Conservation (phyloP, 2,329 filamentous ascomycete species). For the Lasiodiplodia theobromae region DNA sequence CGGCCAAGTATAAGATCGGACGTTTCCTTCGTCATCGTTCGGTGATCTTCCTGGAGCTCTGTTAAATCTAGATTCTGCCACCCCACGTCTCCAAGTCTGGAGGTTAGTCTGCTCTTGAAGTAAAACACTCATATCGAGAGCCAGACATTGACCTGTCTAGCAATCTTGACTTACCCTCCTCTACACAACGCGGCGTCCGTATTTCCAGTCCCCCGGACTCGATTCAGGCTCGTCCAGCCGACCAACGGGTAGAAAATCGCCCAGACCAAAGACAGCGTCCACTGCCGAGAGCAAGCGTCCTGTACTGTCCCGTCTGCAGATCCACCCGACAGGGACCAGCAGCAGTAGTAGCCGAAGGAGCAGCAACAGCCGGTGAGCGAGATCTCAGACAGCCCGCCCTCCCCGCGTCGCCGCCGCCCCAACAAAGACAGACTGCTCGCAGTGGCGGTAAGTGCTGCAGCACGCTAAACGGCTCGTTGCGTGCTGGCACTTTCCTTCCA, state of each 20-base stretch:
- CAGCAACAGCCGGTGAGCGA: slow-evolving; percentile 2
- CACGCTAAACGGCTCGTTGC: slow-evolving; percentile 14
- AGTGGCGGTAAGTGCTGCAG: slow-evolving; percentile 23
- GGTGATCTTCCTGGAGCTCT: neutral
- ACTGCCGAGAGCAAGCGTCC: slow-evolving; percentile 15
- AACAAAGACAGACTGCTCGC: slow-evolving; percentile 21
- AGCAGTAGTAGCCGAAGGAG: neutral
- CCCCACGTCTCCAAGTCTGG: neutral
- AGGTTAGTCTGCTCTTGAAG: neutral
- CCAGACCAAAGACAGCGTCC: neutral
- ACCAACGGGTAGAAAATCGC: slow-evolving; percentile 12
- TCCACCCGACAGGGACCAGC: slow-evolving; percentile 17
- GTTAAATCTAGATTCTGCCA: slow-evolving; percentile 15
- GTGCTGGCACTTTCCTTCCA: neutral
- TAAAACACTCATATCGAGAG: neutral
- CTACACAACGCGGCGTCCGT: neutral
- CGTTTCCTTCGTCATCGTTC: slow-evolving; percentile 4
- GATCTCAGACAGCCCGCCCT: slow-evolving; percentile 24
- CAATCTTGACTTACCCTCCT: neutral
- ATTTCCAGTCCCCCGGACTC: neutral
- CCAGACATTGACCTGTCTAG: neutral
- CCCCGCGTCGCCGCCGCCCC: slow-evolving; percentile 9
- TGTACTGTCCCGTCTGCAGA: slow-evolving; percentile 21
- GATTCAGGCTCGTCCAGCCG: neutral
- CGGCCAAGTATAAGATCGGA: slow-evolving; percentile 25